A percentile compares a stretch with the other conserved stretches of the same genome.
Evolutionary conservation across 179 eudicot genomes (phyloP).

Genomic region (Silene coronaria): DNA sequence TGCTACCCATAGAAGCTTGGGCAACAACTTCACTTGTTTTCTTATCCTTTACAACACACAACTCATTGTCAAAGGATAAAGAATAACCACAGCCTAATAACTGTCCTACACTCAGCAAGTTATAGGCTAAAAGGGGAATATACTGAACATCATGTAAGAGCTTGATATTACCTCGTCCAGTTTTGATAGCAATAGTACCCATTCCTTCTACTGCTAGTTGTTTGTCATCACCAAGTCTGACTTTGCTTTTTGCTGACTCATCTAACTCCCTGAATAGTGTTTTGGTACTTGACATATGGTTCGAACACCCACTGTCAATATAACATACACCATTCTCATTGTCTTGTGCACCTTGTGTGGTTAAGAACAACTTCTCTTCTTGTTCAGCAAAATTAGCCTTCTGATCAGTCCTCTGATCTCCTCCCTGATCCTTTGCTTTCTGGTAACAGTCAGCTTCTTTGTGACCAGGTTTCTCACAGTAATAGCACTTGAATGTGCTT

Average conservation of each 20-base stretch:
- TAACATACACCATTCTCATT: background rate
- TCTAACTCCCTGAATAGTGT: background rate
- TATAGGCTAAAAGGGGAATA: too few relatives aligned
- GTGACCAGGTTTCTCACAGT: background rate
- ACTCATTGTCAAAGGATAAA: background rate
- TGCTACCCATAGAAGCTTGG: too few relatives aligned
- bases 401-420: background rate
- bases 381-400: background rate
- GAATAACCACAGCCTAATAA: background rate
- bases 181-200: conserved; percentile 12
- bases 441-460: conserved; percentile 4
- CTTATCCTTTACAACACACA: background rate
- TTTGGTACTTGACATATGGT: conserved; percentile 9
- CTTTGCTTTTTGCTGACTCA: background rate
- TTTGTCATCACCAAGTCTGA: conserved; percentile 21
- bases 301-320: conserved; percentile 15
- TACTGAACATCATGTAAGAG: too few relatives aligned
- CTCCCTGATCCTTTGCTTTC: background rate
- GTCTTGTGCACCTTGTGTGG: background rate
- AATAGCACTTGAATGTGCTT: too few relatives aligned
- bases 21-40: too few relatives aligned
- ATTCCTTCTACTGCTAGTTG: background rate
- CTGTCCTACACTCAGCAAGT: too few relatives aligned
- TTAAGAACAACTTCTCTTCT: conserved; percentile 6
- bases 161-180: background rate